Base-by-base conservation (phyloP, 2,329 filamentous ascomycete genomes). In the Hansfordia pulvinata region DNA sequence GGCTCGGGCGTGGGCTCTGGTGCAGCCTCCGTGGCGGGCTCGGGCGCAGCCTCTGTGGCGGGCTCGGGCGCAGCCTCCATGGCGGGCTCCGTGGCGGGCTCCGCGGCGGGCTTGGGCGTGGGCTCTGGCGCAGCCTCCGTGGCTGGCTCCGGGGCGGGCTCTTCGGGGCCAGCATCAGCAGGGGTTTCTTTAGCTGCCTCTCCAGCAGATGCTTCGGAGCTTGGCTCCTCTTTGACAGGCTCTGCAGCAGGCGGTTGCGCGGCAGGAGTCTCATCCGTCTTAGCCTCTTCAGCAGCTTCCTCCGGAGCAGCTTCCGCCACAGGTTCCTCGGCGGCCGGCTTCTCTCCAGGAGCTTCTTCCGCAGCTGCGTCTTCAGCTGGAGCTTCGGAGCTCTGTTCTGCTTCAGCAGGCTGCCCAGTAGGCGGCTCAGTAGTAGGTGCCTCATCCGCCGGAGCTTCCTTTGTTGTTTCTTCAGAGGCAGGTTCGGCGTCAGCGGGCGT, bases 351-450 rank as follows among this genome's bases (percentile, higher is more conserved):
- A n/a, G n/a, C n/a, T n/a, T n/a, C n/a, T n/a, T n/a, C n/a, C n/a
- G n/a, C n/a, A n/a, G n/a, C n/a, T n/a, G n/a, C n/a, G n/a, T n/a
- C 17, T n/a, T 23, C 16, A 13, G n/a, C n/a, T n/a, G n/a, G n/a
- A n/a, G n/a, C n/a, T n/a, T n/a, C n/a, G n/a, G n/a, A n/a, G n/a
- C n/a, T n/a, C 17, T 24, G 16, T 5, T 16, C 6, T 12, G 27
- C 26, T 10, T 27, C 26, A 28, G 33, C 30, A 17, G 29, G 23
- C 17, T 22, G 10, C n/a, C 19, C 21, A 14, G 30, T 34, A 7
- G 9, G 29, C 12, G 30, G 23, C 17, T 31, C 25, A 4, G 10
- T 25, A 9, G 22, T 17, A 4, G 30, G 30, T 15, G n/a, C 8
- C 13, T 7, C 3, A 28, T 26, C 6, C 28, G 28, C n/a, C 21